Conservation (phyloP, 2,329 filamentous ascomycete genomes). For the Orbilia blumenaviensis region DNA sequence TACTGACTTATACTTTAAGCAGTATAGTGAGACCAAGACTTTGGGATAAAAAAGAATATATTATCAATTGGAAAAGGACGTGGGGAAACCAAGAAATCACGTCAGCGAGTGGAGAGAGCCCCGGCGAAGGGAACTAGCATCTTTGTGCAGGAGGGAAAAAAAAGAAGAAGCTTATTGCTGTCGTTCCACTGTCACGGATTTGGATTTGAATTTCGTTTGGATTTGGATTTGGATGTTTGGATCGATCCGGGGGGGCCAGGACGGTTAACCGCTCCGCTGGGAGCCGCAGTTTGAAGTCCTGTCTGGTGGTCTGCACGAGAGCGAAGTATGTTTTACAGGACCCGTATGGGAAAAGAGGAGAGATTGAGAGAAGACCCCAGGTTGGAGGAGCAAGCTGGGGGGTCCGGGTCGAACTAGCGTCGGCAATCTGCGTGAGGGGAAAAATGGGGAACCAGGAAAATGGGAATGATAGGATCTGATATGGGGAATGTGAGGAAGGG, state of each 20-base stretch:
- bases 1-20: too few species aligned
- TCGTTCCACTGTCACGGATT: slow-evolving; percentile 32
- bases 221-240: too few species aligned
- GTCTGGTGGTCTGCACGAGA: slow-evolving; percentile 7
- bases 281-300: slow-evolving; percentile 31
- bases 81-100: slow-evolving; percentile 47
- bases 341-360: slow-evolving; percentile 20
- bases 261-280: slow-evolving; percentile 32
- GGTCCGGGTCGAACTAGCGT: slow-evolving; percentile 32
- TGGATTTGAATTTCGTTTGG: too few species aligned
- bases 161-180: slow-evolving; percentile 23
- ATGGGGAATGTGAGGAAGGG: background rate
- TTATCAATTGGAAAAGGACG: slow-evolving; percentile 6
- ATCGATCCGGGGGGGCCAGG: too few species aligned
- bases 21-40: slow-evolving; percentile 2
- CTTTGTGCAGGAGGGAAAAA: slow-evolving; percentile 27
- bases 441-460: background rate
- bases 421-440: slow-evolving; percentile 52
- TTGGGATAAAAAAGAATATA: background rate
- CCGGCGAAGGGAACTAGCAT: slow-evolving; percentile 47
- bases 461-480: background rate
- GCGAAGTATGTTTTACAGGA: slow-evolving; percentile 21
- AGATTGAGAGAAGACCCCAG: slow-evolving; percentile 15
- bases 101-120: slow-evolving; percentile 40
- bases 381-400: slow-evolving; percentile 7